These are phyloP conservation scores for Pyrenula massariospora DNA, from an alignment of 495 filamentous ascomycete genomes.

Conservation along the genomic window DNA sequence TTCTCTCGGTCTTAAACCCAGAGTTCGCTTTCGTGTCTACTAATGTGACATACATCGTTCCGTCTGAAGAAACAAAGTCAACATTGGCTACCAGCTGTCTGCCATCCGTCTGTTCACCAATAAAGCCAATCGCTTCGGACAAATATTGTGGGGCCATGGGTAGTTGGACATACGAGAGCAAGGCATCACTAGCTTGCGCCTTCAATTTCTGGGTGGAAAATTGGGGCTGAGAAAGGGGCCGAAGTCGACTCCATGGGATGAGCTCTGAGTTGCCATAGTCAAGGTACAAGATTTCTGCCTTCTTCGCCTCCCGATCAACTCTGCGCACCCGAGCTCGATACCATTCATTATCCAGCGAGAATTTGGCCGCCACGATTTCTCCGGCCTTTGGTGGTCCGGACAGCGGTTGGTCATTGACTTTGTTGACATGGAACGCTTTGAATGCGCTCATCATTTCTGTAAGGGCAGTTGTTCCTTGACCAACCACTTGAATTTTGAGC, in stretches of 20 bases:
- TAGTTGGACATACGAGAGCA: constrained; percentile 81
- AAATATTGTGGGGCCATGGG: constrained; percentile 70
- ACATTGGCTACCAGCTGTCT: constrained; percentile 80
- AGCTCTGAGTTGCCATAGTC: constrained; percentile 94
- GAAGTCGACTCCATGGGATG: constrained; percentile 69
- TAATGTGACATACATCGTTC: constrained; percentile 70
- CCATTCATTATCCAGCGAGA: constrained; percentile 79
- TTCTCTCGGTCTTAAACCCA: constrained; percentile 40
- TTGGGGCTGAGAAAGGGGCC: constrained; percentile 63
- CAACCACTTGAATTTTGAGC: constrained; percentile 82
- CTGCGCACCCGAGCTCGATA: constrained; percentile 86
- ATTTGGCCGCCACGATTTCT: constrained; percentile 80
- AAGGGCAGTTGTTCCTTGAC: constrained; percentile 68
- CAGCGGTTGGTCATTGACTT: constrained; percentile 58
- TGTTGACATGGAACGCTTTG: constrained; percentile 70
- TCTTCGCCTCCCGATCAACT: constrained; percentile 81
- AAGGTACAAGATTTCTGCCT: constrained; percentile 83
- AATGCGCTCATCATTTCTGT: constrained; percentile 81
- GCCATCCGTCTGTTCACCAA: constrained; percentile 53
- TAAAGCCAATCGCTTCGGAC: constrained; percentile 57
- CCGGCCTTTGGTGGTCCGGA: constrained; percentile 76
- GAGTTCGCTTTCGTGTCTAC: constrained; percentile 53
- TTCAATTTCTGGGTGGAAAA: constrained; percentile 71
- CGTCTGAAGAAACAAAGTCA: constrained; percentile 67
- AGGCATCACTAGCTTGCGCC: constrained; percentile 76